Base-by-base conservation (phyloP, 495 filamentous ascomycete species). In the Xylaria venustula region DNA sequence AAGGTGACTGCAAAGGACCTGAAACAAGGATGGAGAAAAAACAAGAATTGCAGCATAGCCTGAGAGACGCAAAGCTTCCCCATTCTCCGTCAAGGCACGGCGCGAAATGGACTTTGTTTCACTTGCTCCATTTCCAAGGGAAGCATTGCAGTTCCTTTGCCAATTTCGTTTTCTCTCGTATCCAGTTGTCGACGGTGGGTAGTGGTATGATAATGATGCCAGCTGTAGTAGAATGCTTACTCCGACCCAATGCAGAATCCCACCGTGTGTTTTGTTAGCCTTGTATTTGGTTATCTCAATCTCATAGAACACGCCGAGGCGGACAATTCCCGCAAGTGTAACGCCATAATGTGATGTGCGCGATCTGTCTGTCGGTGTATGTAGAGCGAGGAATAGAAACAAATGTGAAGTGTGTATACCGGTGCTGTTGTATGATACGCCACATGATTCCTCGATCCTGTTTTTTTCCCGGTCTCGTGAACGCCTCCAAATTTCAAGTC, bases 181-280 rank as follows among this genome's bases (percentile, higher is more conserved):
- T 40, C 15, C 37, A 7, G 37, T 34, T 34, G 5, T 34, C 30
- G 30, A 34, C 11, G 30, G 5, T 5, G 30, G 30, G 30, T 34
- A 34, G 30, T 42, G 53, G 26, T 34, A 26, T 55, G 26, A n/a
- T 49, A 49, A 25, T 28, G 42, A 50, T 42, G 32, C 32, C 34
- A 32, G 17, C n/a, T 50, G 34, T 50, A 19, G 36, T 50, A 52
- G 30, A 37, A 52, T 28, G 46, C 17, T 40, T 14, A 59, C 56
- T 59, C 56, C 56, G 56, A 20, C 32, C 56, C 36, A 23, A 59
- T 59, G 56, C 56, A 50, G 34, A 50, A 41, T 59, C 36, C 56
- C 42, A 36, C 56, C 36, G 47, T 32, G 36, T 59, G 5, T 28
- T 42, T 42, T 44, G 22, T 37, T 15, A n/a, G n/a, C n/a, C 23